These are phyloP conservation scores for Phyllosticta capitalensis DNA, from an alignment of 2,329 filamentous ascomycete genomes.

Conservation along the genomic window DNA sequence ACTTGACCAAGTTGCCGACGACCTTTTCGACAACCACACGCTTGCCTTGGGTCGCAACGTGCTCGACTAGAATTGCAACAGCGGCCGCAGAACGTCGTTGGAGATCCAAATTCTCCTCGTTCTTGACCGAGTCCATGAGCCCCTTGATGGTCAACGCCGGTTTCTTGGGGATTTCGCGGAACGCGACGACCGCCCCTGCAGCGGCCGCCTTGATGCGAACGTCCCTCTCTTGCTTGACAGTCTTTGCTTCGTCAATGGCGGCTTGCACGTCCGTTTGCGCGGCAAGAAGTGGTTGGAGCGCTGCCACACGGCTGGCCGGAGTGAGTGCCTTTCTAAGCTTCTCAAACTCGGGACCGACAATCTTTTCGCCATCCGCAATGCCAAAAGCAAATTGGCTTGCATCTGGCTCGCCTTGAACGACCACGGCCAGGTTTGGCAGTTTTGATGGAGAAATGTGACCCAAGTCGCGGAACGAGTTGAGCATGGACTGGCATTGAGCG, in stretches of 20 bases:
- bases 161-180: slow-evolving; percentile 83
- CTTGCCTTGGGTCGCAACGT: slow-evolving; percentile 72
- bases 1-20: slow-evolving; percentile 90
- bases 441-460: slow-evolving; percentile 36
- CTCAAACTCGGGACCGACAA: slow-evolving; percentile 77
- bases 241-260: slow-evolving; percentile 70
- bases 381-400: slow-evolving; percentile 91
- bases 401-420: slow-evolving; percentile 87
- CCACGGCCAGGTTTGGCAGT: slow-evolving; percentile 72
- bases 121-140: slow-evolving; percentile 97
- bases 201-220: slow-evolving; percentile 77
- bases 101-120: slow-evolving; percentile 81
- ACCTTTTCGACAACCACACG: slow-evolving; percentile 89
- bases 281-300: slow-evolving; percentile 68
- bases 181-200: slow-evolving; percentile 79
- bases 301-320: slow-evolving; percentile 77
- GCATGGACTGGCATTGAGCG: slow-evolving; percentile 80
- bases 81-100: slow-evolving; percentile 80
- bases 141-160: slow-evolving; percentile 87
- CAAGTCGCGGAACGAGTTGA: slow-evolving; percentile 78
- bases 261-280: slow-evolving; percentile 59
- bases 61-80: slow-evolving; percentile 73
- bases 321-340: slow-evolving; percentile 80
- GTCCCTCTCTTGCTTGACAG: slow-evolving; percentile 72
- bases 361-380: slow-evolving; percentile 76